Conservation (phyloP, 176 grass and related monocot genomes). For the Triticum monococcum region DNA sequence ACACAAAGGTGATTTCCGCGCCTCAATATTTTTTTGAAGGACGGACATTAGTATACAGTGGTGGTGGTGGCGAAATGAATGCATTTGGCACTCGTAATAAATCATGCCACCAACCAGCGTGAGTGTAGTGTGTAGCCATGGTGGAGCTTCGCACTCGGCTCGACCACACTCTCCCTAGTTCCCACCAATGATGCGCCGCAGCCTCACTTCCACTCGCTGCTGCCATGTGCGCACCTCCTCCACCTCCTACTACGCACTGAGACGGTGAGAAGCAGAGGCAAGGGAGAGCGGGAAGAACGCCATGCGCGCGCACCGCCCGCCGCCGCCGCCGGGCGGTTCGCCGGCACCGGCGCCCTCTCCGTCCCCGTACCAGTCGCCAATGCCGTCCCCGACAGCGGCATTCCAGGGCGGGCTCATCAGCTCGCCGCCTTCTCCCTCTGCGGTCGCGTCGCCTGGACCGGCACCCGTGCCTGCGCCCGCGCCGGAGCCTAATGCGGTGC, state of each 20-base stretch:
- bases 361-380: conserved; percentile 16
- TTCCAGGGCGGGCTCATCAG: not conserved
- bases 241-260: conserved; percentile 25
- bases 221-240: conserved; percentile 23
- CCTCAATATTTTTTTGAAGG: not conserved
- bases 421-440: conserved; percentile 38
- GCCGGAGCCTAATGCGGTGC: not conserved
- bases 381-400: conserved; percentile 13
- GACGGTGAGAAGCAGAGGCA: not conserved
- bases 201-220: not conserved
- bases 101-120: conserved; percentile 21
- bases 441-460: not conserved
- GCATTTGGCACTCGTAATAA: conserved; percentile 20
- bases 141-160: not conserved
- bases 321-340: not conserved
- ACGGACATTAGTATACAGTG: not conserved
- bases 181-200: conserved; percentile 21
- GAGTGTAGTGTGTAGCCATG: not conserved
- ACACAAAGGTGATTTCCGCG: not conserved
- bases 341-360: conserved; percentile 20
- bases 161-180: conserved; percentile 13
- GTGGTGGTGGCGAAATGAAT: not conserved
- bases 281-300: not conserved
- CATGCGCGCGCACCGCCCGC: conserved; percentile 19
- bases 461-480: conserved; percentile 1